Conservation (phyloP, 2,329 filamentous ascomycete species). For the Exophiala calicioides region DNA sequence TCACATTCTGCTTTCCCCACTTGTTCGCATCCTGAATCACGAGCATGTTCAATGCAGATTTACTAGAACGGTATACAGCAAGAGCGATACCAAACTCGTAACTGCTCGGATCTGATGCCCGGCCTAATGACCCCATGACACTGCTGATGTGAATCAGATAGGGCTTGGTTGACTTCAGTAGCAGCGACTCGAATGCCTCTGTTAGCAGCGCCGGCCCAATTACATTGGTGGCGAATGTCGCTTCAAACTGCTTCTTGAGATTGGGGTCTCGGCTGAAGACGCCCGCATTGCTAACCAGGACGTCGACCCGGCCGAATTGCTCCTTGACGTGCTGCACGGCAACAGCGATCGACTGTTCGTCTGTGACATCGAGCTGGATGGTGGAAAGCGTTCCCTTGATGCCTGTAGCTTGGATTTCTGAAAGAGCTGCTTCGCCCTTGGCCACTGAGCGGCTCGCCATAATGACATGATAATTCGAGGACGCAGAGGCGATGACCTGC, state of each 20-base stretch:
- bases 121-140: too few relatives aligned
- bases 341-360: slow-evolving; percentile 53
- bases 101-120: slow-evolving; percentile 35
- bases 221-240: slow-evolving; percentile 40
- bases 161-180: slow-evolving; percentile 35
- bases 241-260: too few relatives aligned
- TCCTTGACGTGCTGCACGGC: slow-evolving; percentile 56
- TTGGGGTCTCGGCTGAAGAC: slow-evolving; percentile 11
- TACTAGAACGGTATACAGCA: slow-evolving; percentile 15
- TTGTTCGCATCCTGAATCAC: slow-evolving; percentile 50
- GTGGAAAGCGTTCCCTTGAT: slow-evolving; percentile 11
- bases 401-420: background rate
- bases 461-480: slow-evolving; percentile 25
- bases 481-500: slow-evolving; percentile 20
- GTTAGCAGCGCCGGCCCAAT: slow-evolving; percentile 39
- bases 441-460: slow-evolving; percentile 30
- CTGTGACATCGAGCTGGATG: slow-evolving; percentile 50
- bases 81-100: slow-evolving; percentile 47
- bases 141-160: slow-evolving; percentile 41
- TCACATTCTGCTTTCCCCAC: slow-evolving; percentile 47
- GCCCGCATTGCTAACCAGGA: slow-evolving; percentile 33
- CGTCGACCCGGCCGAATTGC: slow-evolving; percentile 49
- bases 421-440: slow-evolving; percentile 33
- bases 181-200: slow-evolving; percentile 36
- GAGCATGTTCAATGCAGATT: slow-evolving; percentile 51